A percentile compares a stretch with the other conserved stretches of the same genome.
Conservation (phyloP, 2,329 filamentous ascomycete genomes). For the Colletotrichum camelliae region DNA sequence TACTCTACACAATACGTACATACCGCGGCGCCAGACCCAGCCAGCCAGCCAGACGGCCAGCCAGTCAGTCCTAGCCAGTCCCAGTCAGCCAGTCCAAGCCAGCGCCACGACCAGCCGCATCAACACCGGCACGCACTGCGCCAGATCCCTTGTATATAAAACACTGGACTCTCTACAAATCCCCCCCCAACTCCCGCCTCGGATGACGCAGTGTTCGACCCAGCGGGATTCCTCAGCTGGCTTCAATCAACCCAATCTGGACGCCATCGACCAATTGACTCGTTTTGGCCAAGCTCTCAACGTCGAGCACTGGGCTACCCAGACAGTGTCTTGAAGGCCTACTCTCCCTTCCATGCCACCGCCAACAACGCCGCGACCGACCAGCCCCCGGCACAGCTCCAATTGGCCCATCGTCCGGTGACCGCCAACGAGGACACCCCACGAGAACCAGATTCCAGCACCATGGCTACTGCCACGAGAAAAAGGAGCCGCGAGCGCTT, state of each 20-base stretch:
- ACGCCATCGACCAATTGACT: conserved; percentile 20
- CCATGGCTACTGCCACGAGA: conserved; percentile 17
- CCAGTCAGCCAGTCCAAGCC: not conserved
- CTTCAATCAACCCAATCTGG: conserved; percentile 16
- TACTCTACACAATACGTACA: not conserved
- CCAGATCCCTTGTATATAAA: not conserved
- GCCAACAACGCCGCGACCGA: not conserved
- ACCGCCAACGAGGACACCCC: conserved; percentile 2
- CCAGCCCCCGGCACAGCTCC: not conserved
- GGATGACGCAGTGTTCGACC: conserved; percentile 21
- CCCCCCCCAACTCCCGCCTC: not conserved
- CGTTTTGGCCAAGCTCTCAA: conserved; percentile 16
- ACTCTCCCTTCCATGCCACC: conserved; percentile 17
- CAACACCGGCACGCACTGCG: not conserved
- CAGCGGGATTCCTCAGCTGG: conserved; percentile 20
- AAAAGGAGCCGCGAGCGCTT: conserved; percentile 43
- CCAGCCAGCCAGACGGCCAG: not conserved
- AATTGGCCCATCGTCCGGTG: conserved; percentile 17
- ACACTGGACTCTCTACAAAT: not conserved
- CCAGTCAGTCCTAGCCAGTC: not conserved
- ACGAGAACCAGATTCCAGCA: not conserved
- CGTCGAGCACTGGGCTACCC: conserved; percentile 18
- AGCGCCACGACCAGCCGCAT: not conserved
- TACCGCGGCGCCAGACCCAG: not conserved
- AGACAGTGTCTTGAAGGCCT: conserved; percentile 11